Evolutionary conservation across 192 early-diverging fungal species (phyloP).

Genomic region (Allomyces macrogynus): DNA sequence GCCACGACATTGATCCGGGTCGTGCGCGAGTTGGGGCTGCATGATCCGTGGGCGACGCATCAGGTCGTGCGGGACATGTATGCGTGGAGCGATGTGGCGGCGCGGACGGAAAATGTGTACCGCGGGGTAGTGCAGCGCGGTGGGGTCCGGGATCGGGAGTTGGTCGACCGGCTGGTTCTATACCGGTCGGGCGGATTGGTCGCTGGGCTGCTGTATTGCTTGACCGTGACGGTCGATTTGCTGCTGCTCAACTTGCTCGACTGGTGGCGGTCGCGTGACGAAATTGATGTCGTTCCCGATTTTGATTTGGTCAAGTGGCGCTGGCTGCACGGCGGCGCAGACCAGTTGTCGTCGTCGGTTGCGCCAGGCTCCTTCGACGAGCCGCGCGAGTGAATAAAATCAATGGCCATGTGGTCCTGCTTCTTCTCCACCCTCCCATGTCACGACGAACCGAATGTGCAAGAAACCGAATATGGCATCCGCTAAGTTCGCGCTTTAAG

Average conservation of each 20-base stretch:
- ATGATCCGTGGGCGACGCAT: constrained; percentile 49
- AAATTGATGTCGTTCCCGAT: constrained; percentile 49
- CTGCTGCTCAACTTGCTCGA: constrained; percentile 62
- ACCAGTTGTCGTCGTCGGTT: too few species aligned
- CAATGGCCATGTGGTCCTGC: too few species aligned
- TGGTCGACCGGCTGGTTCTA: constrained; percentile 55
- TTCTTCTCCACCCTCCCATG: too few species aligned
- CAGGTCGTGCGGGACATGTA: constrained; percentile 79
- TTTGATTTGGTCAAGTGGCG: constrained; percentile 13
- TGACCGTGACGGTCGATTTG: constrained; percentile 74
- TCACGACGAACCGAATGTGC: too few species aligned
- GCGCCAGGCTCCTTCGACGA: too few species aligned
- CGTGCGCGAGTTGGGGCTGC: constrained; percentile 41
- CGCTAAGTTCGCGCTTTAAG: too few species aligned
- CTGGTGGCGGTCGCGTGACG: constrained; percentile 47
- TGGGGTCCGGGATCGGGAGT: constrained; percentile 37
- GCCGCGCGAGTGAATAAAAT: too few species aligned
- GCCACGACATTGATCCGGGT: constrained; percentile 48
- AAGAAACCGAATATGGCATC: too few species aligned
- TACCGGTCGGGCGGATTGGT: constrained; percentile 43
- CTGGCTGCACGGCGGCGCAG: too few species aligned
- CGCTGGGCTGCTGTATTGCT: constrained; percentile 77
- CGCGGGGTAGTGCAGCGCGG: constrained; percentile 25
- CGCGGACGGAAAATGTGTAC: constrained; percentile 75
- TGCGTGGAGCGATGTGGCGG: constrained; percentile 87